Base-by-base conservation (phyloP, 139 green algal genomes). In the Mesostigma viride region DNA sequence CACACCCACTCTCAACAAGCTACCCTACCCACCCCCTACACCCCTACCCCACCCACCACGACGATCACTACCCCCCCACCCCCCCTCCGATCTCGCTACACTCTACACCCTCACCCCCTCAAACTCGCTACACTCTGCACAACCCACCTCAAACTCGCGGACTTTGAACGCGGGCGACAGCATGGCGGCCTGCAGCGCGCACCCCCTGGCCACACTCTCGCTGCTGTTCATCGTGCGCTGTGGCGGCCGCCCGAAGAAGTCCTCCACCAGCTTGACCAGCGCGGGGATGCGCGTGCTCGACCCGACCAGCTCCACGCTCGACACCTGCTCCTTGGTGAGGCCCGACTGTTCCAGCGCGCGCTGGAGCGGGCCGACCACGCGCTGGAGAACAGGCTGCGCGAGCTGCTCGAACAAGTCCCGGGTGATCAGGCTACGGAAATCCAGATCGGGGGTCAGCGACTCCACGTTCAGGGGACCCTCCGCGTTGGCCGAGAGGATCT, bases 141-240 rank as follows among this genome's bases (percentile, higher is more conserved):
- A 24, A 53, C 71, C 45, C 40, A 77, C 71, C 61, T 96, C 87
- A 82, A 97, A 97, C 40, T 97, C 88, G n/a, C 91, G 83, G 31
- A 98, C 80, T 76, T 83, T 86, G 84, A 98, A 97, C 35, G 89
- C 83, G 68, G 94, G 94, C 45, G 79, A 91, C 40, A 99, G 87
- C 93, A 99, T 99, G 58, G 94, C 94, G 76, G 89, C 95, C 70
- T 97, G 89, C 72, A 99, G 83, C 26, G 94, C 94, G 47, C 84
- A 91, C 3, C 94, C 94, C 1, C 90, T 70, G 28, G 83, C 82
- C 31, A 97, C 87, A 53, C 80, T 91, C 81, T 99, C 94, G 74
- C 93, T 95, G 62, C 86, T 83, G 73, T 99, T 96, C 65, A 99
- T 80, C 0, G 91, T 98, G 58, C 94, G 79, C 68, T 66, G 81